Percentiles rank a stretch among this genome's conserved stretches.
Evolutionary conservation across 1,139 yeast genomes (phyloP).

Genomic region (Zygoascus hellenicus): DNA sequence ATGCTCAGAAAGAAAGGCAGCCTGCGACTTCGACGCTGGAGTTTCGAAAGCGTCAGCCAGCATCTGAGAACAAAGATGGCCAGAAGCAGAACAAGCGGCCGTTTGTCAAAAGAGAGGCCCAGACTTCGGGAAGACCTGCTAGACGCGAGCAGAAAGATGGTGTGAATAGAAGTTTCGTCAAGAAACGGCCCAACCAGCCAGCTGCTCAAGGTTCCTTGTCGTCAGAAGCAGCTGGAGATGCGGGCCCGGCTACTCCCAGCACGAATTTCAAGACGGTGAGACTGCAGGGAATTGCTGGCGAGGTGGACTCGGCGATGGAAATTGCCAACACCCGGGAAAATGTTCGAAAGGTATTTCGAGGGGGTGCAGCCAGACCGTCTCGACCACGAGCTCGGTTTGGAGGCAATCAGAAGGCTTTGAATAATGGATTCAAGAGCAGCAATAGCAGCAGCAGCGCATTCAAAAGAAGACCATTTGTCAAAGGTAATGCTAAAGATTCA

Average conservation of each 20-base stretch:
- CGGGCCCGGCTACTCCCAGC: background rate
- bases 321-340: background rate
- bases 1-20: conserved; percentile 19
- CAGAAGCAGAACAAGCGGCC: background rate
- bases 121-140: background rate
- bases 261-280: conserved; percentile 2
- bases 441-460: background rate
- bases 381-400: background rate
- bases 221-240: background rate
- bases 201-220: too few species aligned
- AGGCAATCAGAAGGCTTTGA: background rate
- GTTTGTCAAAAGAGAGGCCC: background rate
- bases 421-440: background rate
- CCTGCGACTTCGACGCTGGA: conserved; percentile 10
- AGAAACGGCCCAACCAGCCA: background rate
- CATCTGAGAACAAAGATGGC: background rate
- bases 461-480: background rate
- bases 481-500: background rate
- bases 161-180: background rate
- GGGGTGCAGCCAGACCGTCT: background rate
- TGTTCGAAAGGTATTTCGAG: too few species aligned
- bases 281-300: conserved; percentile 5
- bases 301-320: conserved; percentile 7
- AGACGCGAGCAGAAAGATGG: background rate
- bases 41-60: background rate